Conservation (phyloP, 1,139 yeast species). For the Protomyces arabidopsidicola region DNA sequence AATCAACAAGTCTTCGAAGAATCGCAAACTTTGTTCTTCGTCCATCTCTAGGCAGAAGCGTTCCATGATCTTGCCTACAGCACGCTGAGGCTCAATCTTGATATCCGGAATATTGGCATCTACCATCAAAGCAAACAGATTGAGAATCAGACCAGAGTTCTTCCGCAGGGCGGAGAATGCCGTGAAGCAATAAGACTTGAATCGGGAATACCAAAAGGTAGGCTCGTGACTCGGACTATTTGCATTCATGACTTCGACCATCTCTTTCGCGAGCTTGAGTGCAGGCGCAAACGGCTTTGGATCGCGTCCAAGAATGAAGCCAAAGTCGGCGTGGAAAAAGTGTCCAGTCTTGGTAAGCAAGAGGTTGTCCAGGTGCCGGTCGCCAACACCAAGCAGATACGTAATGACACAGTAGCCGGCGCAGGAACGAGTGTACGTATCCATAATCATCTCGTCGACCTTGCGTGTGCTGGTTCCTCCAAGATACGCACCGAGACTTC, state of each 20-base stretch:
- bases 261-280: constrained; percentile 95
- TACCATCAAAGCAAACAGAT: constrained; percentile 88
- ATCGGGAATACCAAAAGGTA: constrained; percentile 77
- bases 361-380: constrained; percentile 88
- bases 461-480: constrained; percentile 39
- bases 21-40: constrained; percentile 91
- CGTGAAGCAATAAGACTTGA: constrained; percentile 89
- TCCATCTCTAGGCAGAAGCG: constrained; percentile 88
- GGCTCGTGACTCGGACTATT: constrained; percentile 42
- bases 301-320: constrained; percentile 90
- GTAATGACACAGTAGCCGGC: constrained; percentile 98
- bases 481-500: constrained; percentile 62
- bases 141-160: constrained; percentile 81
- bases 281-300: constrained; percentile 98
- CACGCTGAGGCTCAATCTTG: constrained; percentile 66
- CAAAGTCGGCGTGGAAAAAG: constrained; percentile 76
- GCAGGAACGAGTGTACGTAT: constrained; percentile 86
- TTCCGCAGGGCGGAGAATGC: constrained; percentile 86
- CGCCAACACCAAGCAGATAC: constrained; percentile 91
- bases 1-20: constrained; percentile 86
- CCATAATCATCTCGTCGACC: constrained; percentile 75
- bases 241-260: constrained; percentile 98
- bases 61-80: constrained; percentile 84
- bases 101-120: constrained; percentile 91
- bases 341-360: constrained; percentile 61